These are phyloP conservation scores for Pichia insulana DNA, from an alignment of 805 yeast species.

Conservation along the genomic window DNA sequence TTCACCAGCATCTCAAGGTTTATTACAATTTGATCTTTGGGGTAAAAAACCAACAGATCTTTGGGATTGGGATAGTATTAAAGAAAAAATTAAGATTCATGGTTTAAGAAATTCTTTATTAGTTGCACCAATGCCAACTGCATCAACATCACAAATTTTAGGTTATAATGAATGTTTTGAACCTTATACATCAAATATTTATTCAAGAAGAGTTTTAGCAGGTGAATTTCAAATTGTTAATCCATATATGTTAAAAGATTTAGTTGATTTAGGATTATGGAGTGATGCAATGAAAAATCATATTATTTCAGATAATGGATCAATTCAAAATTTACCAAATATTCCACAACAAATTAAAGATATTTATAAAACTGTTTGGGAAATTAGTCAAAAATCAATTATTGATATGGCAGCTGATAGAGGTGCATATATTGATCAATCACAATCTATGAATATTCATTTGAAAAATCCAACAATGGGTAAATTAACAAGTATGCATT, in stretches of 20 bases:
- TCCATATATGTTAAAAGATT: conserved; percentile 48
- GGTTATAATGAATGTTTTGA: conserved; percentile 58
- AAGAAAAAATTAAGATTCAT: conserved; percentile 37
- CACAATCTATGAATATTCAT: conserved; percentile 89
- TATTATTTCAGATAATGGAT: conserved; percentile 49
- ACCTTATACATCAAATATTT: conserved; percentile 54
- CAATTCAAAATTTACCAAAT: conserved; percentile 46
- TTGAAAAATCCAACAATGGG: conserved; percentile 94
- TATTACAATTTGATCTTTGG: conserved; percentile 52
- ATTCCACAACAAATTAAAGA: conserved; percentile 47
- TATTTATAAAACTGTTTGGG: conserved; percentile 55
- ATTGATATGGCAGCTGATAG: conserved; percentile 67
- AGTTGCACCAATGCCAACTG: conserved; percentile 62
- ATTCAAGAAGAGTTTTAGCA: conserved; percentile 53
- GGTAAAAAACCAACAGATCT: conserved; percentile 48
- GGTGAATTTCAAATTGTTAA: conserved; percentile 60
- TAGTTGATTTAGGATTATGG: conserved; percentile 53
- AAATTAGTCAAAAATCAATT: conserved; percentile 48
- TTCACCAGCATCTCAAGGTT: conserved; percentile 52
- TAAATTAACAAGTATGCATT: conserved; percentile 95
- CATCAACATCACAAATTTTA: conserved; percentile 55
- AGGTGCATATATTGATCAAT: conserved; percentile 79
- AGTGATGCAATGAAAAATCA: conserved; percentile 47
- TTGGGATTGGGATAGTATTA: conserved; percentile 52
- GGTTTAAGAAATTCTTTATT: conserved; percentile 52